Conservation (phyloP, 768 basidiomycete species). For the Serendipita sp. region DNA sequence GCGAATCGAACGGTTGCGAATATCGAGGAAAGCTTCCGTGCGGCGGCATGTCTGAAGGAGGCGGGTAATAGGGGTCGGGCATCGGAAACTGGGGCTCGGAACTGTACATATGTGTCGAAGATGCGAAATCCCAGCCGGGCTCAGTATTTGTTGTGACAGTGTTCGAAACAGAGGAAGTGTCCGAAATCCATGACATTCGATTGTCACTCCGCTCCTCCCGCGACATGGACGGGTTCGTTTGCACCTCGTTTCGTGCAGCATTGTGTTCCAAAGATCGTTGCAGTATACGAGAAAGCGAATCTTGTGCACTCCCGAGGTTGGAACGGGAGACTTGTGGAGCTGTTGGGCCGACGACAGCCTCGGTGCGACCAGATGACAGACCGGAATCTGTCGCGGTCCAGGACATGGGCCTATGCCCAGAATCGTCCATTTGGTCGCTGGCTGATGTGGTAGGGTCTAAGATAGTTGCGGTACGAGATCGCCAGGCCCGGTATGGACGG, state of each 20-base stretch:
- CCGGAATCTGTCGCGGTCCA: not conserved
- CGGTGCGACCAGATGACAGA: not conserved
- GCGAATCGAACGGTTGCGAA: too few relatives aligned
- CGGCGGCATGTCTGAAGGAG: too few relatives aligned
- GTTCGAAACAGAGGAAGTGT: not conserved
- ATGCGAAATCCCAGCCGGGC: not conserved
- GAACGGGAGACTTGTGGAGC: not conserved
- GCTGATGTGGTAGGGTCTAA: not conserved
- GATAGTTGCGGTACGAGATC: not conserved
- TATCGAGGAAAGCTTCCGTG: too few relatives aligned
- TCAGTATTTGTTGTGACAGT: conserved; percentile 4
- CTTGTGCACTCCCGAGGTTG: not conserved
- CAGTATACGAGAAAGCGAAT: not conserved
- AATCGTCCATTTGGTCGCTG: not conserved
- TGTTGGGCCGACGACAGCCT: not conserved
- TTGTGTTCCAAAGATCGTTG: not conserved
- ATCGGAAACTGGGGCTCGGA: too few relatives aligned
- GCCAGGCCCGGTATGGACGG: conserved; percentile 1
- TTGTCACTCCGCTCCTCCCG: too few relatives aligned
- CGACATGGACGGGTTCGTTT: too few relatives aligned
- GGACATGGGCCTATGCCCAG: not conserved
- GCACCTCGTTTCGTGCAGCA: too few relatives aligned
- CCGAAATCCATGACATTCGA: conserved; percentile 2
- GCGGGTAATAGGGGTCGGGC: too few relatives aligned
- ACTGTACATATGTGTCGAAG: not conserved